Evolutionary conservation across 1,284 basidiomycete genomes (phyloP), one percentile per base, ranked within the genome.

Genomic region (Porodaedalea pini): DNA sequence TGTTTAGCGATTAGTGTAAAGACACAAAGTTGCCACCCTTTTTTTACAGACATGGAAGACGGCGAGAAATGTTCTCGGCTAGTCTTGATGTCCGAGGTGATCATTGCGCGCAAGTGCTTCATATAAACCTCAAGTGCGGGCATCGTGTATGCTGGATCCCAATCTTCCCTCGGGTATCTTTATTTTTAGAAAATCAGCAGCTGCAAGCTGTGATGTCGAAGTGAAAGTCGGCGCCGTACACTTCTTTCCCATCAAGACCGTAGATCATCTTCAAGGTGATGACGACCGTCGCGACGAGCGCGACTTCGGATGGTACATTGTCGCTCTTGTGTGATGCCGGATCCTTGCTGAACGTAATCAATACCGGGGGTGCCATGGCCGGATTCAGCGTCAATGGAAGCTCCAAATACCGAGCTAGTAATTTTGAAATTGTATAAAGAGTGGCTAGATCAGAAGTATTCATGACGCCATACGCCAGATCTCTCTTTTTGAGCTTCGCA

Each of bases 201-300:
- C 41, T n/a, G 37, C 54, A 43, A 29, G n/a, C 34, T 39, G 23
- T 19, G 34, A 31, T 15, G 31, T 43, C 11, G 6, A 43, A 63
- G 54, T 48, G 43, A 37, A 32, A 37, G 27, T 50, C 47, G 23
- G 45, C 43, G 40, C 53, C 52, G 47, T 57, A 59, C 4, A 51
- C 37, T 19, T 21, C 39, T 54, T 56, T 57, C n/a, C 83, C 89
- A 69, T 94, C 91, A 29, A 94, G 68, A 1, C 92, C 92, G 65
- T 94, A 94, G 8, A 86, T 79, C 74, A 94, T 75, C 71, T 94
- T 94, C 67, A 94, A 75, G 29, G 86, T 81, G 3, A 94, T 75
- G 15, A 94, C 76, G 53, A 82, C 79, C 5, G 78, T 78, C 0
- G 83, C 83, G 47, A 83, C 72, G 21, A 95, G 72, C 4, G 82